phyloP scores from a whole-genome alignment of 306 rosid genomes.

The Vicia sativa region DNA sequence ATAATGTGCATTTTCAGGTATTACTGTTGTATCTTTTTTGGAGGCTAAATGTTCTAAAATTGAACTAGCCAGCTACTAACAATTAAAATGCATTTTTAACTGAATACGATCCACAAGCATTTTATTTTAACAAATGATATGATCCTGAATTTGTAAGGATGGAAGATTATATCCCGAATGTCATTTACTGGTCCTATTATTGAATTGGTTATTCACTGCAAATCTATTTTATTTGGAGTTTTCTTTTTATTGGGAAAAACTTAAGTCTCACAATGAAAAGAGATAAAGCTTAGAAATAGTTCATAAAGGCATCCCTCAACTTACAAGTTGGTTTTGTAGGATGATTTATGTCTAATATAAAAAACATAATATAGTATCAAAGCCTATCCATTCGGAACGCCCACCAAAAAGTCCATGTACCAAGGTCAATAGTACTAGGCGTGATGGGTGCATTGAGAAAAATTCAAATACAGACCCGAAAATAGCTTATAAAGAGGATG shows the following conservation, averaged over 20 bases:
- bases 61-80: constrained; percentile 13
- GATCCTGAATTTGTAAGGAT: constrained; percentile 2
- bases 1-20: constrained; percentile 94
- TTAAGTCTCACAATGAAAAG: neutral
- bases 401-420: neutral
- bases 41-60: constrained; percentile 13
- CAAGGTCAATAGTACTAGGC: neutral
- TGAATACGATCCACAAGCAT: constrained; percentile 8
- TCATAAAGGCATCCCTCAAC: neutral
- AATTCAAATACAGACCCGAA: neutral
- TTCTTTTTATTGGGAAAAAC: neutral
- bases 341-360: neutral
- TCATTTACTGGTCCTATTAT: constrained; percentile 27
- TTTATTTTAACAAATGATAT: neutral
- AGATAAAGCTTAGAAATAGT: neutral
- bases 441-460: neutral
- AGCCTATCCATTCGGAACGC: neutral
- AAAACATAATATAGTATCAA: neutral
- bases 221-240: constrained; percentile 9
- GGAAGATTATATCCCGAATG: constrained; percentile 27
- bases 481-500: neutral
- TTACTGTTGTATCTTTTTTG: constrained; percentile 14
- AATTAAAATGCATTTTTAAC: constrained; percentile 12
- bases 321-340: neutral
- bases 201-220: constrained; percentile 13